Conservation (phyloP, 73 alveolate species). For the Paramecium caudatum region DNA sequence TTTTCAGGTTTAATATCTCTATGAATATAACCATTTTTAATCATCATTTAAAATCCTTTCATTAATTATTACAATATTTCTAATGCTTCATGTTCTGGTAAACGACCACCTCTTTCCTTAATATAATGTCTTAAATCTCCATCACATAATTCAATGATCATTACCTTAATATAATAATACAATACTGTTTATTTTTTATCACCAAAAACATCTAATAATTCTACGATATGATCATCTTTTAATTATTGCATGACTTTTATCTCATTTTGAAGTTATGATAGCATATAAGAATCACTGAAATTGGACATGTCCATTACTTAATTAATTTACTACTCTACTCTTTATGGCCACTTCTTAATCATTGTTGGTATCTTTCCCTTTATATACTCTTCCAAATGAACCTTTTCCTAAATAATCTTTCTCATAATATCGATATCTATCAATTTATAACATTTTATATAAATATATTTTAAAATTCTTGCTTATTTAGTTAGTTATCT, state of each 20-base stretch:
- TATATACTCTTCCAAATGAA: slow-evolving; percentile 70
- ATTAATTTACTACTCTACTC: background rate
- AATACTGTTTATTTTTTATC: background rate
- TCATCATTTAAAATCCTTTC: slow-evolving; percentile 54
- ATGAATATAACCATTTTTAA: slow-evolving; percentile 61
- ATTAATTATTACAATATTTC: slow-evolving; percentile 53
- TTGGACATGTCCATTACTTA: slow-evolving; percentile 5
- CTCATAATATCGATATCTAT: slow-evolving; percentile 37
- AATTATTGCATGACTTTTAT: slow-evolving; percentile 54
- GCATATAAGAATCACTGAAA: background rate
- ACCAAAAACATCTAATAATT: slow-evolving; percentile 56
- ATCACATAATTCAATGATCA: slow-evolving; percentile 49
- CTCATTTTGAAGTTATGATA: slow-evolving; percentile 22
- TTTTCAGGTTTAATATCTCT: slow-evolving; percentile 75
- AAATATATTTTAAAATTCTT: too few relatives aligned
- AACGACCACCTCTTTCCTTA: slow-evolving; percentile 62
- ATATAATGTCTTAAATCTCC: slow-evolving; percentile 53
- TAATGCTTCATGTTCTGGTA: slow-evolving; percentile 47
- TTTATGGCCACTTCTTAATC: slow-evolving; percentile 61
- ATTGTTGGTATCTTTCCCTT: slow-evolving; percentile 41
- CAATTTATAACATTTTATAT: slow-evolving; percentile 17
- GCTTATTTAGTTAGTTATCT: too few relatives aligned
- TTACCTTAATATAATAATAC: too few relatives aligned
- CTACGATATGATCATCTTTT: slow-evolving; percentile 29
- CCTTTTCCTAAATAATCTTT: slow-evolving; percentile 67